These are phyloP conservation scores for Syncephalastrum monosporum DNA, from an alignment of 371 early-diverging fungal genomes.

Conservation along the genomic window DNA sequence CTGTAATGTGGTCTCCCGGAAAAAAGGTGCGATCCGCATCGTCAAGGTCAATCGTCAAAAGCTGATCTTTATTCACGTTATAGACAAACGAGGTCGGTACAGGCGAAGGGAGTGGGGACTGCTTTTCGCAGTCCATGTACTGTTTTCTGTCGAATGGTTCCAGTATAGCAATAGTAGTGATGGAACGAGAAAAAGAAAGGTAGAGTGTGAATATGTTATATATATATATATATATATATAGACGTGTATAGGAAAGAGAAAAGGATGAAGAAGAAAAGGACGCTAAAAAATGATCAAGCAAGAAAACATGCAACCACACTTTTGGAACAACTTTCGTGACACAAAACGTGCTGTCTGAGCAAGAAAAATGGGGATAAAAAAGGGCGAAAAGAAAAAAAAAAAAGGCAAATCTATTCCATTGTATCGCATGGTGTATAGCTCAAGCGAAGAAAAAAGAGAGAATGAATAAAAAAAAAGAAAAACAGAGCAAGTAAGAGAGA, in stretches of 20 bases:
- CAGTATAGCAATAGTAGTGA: too few relatives aligned
- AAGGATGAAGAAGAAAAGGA: too few relatives aligned
- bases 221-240: too few relatives aligned
- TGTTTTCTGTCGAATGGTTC: too few relatives aligned
- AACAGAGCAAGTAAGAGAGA: neutral
- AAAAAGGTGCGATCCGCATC: slow-evolving; percentile 15
- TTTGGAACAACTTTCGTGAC: too few relatives aligned
- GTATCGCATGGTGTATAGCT: neutral
- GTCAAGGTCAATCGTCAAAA: slow-evolving; percentile 14
- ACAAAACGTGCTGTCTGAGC: neutral
- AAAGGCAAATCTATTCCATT: neutral
- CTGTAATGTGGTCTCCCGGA: slow-evolving; percentile 20
- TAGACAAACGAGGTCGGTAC: slow-evolving; percentile 10
- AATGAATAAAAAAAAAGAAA: neutral
- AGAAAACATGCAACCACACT: too few relatives aligned
- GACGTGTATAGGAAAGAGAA: too few relatives aligned
- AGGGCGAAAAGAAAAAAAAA: neutral
- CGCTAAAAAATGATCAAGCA: too few relatives aligned
- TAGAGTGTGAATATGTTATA: too few relatives aligned
- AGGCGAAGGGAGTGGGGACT: too few relatives aligned
- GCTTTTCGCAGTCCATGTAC: too few relatives aligned
- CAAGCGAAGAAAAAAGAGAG: neutral
- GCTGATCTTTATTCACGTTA: slow-evolving; percentile 10
- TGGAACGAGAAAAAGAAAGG: too few relatives aligned
- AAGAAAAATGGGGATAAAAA: slow-evolving; percentile 3